phyloP scores from a whole-genome alignment of 768 basidiomycete genomes.

The Podaxis sp. region DNA sequence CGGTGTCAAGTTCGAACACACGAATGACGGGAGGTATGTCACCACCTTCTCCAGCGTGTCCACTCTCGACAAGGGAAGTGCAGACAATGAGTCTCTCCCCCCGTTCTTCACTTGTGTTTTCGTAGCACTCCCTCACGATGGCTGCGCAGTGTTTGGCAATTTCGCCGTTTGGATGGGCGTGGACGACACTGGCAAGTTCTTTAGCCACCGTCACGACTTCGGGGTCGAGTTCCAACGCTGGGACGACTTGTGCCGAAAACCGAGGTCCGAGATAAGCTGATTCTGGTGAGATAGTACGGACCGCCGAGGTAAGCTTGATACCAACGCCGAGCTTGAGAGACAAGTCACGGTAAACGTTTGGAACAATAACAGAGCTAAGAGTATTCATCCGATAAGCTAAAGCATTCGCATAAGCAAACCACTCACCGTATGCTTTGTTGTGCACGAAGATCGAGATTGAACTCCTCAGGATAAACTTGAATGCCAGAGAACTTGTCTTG shows the following conservation, averaged over 20 bases:
- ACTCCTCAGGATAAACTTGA: constrained; percentile 40
- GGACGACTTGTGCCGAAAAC: constrained; percentile 54
- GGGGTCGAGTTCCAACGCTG: constrained; percentile 45
- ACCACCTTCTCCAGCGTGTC: constrained; percentile 46
- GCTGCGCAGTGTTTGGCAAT: constrained; percentile 55
- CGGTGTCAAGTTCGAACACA: constrained; percentile 49
- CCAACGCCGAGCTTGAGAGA: constrained; percentile 57
- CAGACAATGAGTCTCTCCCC: constrained; percentile 56
- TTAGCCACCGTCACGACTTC: constrained; percentile 52
- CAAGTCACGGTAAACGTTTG: constrained; percentile 41
- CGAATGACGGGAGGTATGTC: constrained; percentile 48
- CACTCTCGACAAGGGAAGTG: constrained; percentile 55
- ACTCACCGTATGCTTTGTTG: constrained; percentile 55
- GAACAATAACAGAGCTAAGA: constrained; percentile 52
- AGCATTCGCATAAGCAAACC: background rate
- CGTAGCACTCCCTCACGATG: constrained; percentile 54
- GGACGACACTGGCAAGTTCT: constrained; percentile 55
- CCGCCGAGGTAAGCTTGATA: constrained; percentile 56
- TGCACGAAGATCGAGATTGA: constrained; percentile 42
- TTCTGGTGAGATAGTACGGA: constrained; percentile 60
- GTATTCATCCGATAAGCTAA: background rate
- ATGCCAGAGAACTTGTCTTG: constrained; percentile 49
- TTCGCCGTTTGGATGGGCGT: constrained; percentile 45
- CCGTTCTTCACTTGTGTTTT: constrained; percentile 44
- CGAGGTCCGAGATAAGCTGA: constrained; percentile 57